Conservation (phyloP, 1,284 basidiomycete species). For the Cutaneotrichosporon cutaneum region DNA sequence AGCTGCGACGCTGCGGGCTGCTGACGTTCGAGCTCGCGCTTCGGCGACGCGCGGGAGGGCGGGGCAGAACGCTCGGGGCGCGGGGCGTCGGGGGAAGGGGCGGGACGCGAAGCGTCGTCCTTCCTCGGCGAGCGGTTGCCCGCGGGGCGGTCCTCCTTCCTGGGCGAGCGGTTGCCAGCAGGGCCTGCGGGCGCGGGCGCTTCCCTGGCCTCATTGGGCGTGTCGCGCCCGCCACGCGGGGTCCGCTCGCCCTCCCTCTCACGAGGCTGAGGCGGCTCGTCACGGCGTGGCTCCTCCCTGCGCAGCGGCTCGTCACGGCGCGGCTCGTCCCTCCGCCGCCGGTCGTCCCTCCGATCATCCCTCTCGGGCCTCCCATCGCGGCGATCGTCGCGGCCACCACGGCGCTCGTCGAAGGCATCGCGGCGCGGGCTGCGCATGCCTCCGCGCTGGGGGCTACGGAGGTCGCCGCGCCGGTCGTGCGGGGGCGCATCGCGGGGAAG, state of each 20-base stretch:
- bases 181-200: neutral
- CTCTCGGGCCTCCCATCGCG: neutral
- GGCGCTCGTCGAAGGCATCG: slow-evolving; percentile 2
- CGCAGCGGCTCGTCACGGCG: slow-evolving; percentile 1
- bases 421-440: no score
- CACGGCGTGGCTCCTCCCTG: neutral
- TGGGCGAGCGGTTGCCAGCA: neutral
- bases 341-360: neutral
- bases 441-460: neutral
- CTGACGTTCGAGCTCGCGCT: neutral
- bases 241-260: neutral
- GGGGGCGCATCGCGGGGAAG: neutral
- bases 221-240: slow-evolving; percentile 1
- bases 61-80: neutral
- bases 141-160: neutral
- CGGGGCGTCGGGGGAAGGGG: neutral
- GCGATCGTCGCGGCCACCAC: neutral
- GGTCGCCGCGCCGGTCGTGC: neutral
- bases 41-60: neutral
- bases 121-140: no score
- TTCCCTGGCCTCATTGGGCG: neutral
- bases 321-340: slow-evolving; percentile 6
- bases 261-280: neutral
- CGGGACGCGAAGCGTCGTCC: neutral
- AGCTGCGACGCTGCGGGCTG: neutral